phyloP scores from a whole-genome alignment of 306 rosid genomes.

The Rosa persica region DNA sequence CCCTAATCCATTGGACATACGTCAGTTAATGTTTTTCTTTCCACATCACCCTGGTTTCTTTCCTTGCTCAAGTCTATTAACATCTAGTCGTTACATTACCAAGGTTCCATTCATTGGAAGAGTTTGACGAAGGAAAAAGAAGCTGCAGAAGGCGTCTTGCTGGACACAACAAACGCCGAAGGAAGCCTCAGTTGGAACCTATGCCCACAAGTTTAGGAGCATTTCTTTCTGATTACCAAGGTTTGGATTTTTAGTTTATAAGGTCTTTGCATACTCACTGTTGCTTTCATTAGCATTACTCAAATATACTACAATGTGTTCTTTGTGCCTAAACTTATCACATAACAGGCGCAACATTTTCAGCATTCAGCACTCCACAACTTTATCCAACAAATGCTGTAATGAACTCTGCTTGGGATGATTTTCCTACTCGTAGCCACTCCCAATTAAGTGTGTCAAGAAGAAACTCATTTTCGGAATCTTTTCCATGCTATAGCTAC shows the following conservation, averaged over 20 bases:
- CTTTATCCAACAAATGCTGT: conserved; percentile 23
- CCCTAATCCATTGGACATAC: neutral
- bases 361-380: conserved; percentile 34
- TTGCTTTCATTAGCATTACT: neutral
- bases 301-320: neutral
- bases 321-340: neutral
- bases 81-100: neutral
- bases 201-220: conserved; percentile 56
- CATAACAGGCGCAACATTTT: conserved; percentile 35
- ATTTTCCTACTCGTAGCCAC: conserved; percentile 9
- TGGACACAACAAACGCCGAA: conserved; percentile 78
- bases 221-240: conserved; percentile 52
- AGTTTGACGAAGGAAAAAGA: conserved; percentile 84
- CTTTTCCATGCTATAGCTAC: conserved; percentile 15
- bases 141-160: conserved; percentile 89
- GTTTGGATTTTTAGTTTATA: conserved; percentile 30
- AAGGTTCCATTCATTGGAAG: conserved; percentile 85
- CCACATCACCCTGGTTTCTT: neutral
- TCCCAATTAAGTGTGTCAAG: conserved; percentile 15
- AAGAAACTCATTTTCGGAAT: conserved; percentile 25
- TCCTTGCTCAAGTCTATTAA: neutral
- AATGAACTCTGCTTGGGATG: conserved; percentile 31
- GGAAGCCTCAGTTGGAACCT: conserved; percentile 75
- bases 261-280: neutral
- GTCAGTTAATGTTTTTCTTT: neutral